Evolutionary conservation across 1,284 basidiomycete species (phyloP).

Genomic region (Fomitopsis betulina): DNA sequence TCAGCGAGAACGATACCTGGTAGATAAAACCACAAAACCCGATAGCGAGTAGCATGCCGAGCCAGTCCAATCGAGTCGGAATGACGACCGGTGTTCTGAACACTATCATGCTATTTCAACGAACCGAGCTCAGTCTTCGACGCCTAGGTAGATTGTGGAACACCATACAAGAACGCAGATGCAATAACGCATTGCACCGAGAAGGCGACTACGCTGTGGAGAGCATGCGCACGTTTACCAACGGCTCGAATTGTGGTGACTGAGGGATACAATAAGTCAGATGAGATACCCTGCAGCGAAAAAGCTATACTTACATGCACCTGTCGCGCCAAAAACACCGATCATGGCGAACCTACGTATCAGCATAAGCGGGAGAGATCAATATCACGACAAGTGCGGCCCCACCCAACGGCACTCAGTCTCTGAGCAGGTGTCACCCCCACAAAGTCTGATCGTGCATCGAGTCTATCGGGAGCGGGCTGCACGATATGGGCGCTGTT

Average conservation of each 20-base stretch:
- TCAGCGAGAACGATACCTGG: constrained; percentile 34
- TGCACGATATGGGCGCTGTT: neutral
- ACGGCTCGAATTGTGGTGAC: constrained; percentile 68
- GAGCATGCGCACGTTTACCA: constrained; percentile 67
- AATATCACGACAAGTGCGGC: neutral
- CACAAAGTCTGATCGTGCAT: constrained; percentile 13
- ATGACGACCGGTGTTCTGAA: constrained; percentile 38
- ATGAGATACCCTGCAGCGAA: too few species aligned
- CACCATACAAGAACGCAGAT: constrained; percentile 42
- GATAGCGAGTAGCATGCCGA: constrained; percentile 40
- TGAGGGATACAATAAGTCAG: constrained; percentile 18
- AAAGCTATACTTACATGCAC: constrained; percentile 44
- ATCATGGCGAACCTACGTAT: constrained; percentile 44
- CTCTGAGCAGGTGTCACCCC: constrained; percentile 30
- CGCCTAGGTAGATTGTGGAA: neutral
- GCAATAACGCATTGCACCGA: constrained; percentile 58
- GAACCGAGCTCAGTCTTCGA: neutral
- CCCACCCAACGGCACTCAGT: constrained; percentile 33
- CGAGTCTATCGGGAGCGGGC: constrained; percentile 10
- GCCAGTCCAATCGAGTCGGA: constrained; percentile 43
- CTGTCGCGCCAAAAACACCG: constrained; percentile 58
- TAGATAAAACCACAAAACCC: constrained; percentile 59
- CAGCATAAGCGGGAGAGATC: neutral
- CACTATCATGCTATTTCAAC: constrained; percentile 36
- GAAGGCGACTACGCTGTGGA: constrained; percentile 72